Base-by-base conservation (phyloP, 768 basidiomycete species). In the Tulasnella calospora region DNA sequence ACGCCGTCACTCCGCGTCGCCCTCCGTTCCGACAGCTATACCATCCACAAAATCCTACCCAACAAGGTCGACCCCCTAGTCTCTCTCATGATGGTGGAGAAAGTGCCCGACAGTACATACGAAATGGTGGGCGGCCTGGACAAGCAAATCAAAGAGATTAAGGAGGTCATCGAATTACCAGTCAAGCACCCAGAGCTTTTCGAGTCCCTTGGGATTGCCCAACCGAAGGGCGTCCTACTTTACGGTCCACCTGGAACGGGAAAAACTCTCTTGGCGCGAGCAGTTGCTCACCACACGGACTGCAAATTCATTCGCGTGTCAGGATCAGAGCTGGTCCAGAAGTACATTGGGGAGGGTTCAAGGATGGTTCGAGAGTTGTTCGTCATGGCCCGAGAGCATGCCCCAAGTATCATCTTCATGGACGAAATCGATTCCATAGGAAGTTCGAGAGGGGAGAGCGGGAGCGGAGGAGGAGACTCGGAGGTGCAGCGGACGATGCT, bases 31-130 rank as follows among this genome's bases (percentile, higher is more conserved):
- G 97, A 98, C 84, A 94, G 91, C 3, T 98, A 99, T 85, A 94
- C 94, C 70, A 92, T 99, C 80, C 97, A 99, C 89, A 95, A 94
- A 85, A 94, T 99, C 81, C 87, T 99, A 0, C 96, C 96, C 0
- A 98, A 96, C 87, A 98, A 99, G 86, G 93, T 98, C 82, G 98
- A 98, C 85, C 97, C 98, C 5, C 91, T 99, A 55, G 96, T 99
- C 40, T 98, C 96, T 27, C 90, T 99, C 80, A 99, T 99, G 98
- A 98, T 99, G 96, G 97, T 99, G 15, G 97, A 99, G 86, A 99
- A 99, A 84, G 97, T 99, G 0, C 97, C 97, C 0, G 97, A 99
- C 85, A 95, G 94, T 85, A 99, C 98, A 40, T 99, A 99, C 86
- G 98, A 99, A 85, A 98, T 99, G 96, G 97, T 99, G 79, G 98